phyloP scores from a whole-genome alignment of 2,329 filamentous ascomycete species.

The Dichotomopilus funicola region DNA sequence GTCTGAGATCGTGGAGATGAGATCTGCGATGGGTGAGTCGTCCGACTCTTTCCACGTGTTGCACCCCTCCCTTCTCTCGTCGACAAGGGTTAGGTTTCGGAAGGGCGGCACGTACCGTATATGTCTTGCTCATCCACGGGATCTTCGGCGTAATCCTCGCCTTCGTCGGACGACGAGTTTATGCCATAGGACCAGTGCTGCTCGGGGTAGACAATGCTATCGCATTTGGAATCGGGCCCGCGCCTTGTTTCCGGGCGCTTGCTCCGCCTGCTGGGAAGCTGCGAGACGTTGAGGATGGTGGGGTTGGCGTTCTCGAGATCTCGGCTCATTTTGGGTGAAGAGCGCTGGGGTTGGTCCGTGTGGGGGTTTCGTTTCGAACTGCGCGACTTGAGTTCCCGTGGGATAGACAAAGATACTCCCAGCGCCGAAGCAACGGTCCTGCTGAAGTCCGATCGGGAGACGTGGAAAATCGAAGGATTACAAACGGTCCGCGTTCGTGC shows the following conservation, averaged over 20 bases:
- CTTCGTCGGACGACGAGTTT: constrained; percentile 29
- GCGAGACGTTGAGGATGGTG: constrained; percentile 78
- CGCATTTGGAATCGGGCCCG: constrained; percentile 43
- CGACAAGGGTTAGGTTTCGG: not conserved
- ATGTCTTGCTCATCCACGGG: constrained; percentile 97
- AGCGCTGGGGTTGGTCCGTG: too few relatives aligned
- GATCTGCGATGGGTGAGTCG: constrained; percentile 53
- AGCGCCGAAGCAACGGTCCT: too few relatives aligned
- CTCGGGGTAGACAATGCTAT: constrained; percentile 40
- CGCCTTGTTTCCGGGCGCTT: constrained; percentile 42
- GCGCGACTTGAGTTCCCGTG: not conserved
- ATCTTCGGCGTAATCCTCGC: constrained; percentile 47
- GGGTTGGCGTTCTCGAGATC: constrained; percentile 77
- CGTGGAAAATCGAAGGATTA: too few relatives aligned
- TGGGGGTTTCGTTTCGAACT: not conserved
- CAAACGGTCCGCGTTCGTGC: too few relatives aligned
- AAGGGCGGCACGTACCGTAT: constrained; percentile 56
- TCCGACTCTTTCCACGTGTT: not conserved
- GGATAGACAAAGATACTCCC: not conserved
- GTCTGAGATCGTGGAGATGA: constrained; percentile 91
- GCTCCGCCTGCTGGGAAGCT: constrained; percentile 74
- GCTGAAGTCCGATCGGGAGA: too few relatives aligned
- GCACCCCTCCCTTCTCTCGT: not conserved
- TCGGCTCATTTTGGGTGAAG: constrained; percentile 30
- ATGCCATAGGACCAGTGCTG: constrained; percentile 36